These are phyloP conservation scores for Cytospora mali DNA, from an alignment of 2,329 filamentous ascomycete species.

Conservation along the genomic window DNA sequence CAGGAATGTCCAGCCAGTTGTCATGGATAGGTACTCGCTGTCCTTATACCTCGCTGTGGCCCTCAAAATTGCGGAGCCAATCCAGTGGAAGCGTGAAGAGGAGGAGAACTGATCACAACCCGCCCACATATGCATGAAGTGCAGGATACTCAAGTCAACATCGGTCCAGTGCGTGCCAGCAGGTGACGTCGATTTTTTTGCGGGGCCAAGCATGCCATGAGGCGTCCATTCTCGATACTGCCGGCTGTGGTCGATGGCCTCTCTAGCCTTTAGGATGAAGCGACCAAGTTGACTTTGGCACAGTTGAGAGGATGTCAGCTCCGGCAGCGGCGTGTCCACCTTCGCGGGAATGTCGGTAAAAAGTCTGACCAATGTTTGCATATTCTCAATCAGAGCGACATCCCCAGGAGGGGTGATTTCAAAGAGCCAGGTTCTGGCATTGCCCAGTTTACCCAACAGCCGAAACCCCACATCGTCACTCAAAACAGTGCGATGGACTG, in stretches of 20 bases:
- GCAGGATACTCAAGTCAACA: slow-evolving; percentile 59
- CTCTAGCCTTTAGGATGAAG: slow-evolving; percentile 55
- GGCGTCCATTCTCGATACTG: slow-evolving; percentile 50
- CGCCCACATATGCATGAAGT: slow-evolving; percentile 72
- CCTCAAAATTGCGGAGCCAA: slow-evolving; percentile 67
- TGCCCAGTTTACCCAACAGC: slow-evolving; percentile 51
- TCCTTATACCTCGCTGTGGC: slow-evolving; percentile 62
- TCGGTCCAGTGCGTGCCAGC: slow-evolving; percentile 45
- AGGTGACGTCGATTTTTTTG: slow-evolving; percentile 27
- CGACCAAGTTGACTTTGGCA: slow-evolving; percentile 37
- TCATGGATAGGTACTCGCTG: slow-evolving; percentile 47
- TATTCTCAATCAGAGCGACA: slow-evolving; percentile 52
- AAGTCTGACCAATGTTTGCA: slow-evolving; percentile 55
- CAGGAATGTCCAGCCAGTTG: slow-evolving; percentile 65
- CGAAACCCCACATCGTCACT: slow-evolving; percentile 64
- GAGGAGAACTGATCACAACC: slow-evolving; percentile 56
- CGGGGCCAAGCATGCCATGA: slow-evolving; percentile 52
- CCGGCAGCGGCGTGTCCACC: slow-evolving; percentile 30
- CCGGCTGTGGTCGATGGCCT: slow-evolving; percentile 55
- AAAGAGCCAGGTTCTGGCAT: slow-evolving; percentile 59
- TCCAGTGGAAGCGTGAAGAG: slow-evolving; percentile 57
- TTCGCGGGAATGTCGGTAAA: slow-evolving; percentile 48
- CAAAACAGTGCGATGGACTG: slow-evolving; percentile 67
- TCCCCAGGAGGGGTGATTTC: slow-evolving; percentile 62
- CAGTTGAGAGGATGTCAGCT: slow-evolving; percentile 29